phyloP scores from a whole-genome alignment of 1,139 yeast species.

The Pichia cactophila region DNA sequence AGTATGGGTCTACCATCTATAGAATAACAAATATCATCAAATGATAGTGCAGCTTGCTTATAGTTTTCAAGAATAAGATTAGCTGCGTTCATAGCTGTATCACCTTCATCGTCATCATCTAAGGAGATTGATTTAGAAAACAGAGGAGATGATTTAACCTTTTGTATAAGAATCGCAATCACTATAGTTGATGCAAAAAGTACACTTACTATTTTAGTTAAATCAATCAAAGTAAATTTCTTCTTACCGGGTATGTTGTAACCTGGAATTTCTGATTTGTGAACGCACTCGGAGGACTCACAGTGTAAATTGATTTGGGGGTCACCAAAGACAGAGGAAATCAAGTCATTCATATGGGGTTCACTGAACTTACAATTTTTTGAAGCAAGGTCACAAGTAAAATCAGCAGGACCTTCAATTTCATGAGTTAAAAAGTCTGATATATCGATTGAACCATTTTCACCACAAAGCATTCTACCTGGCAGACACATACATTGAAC shows the following conservation, averaged over 20 bases:
- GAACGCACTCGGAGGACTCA: slow-evolving; percentile 83
- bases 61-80: slow-evolving; percentile 42
- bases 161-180: slow-evolving; percentile 40
- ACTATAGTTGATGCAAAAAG: slow-evolving; percentile 33
- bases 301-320: slow-evolving; percentile 77
- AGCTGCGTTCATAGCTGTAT: slow-evolving; percentile 24
- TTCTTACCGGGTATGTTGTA: slow-evolving; percentile 61
- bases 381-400: slow-evolving; percentile 61
- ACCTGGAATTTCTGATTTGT: slow-evolving; percentile 89
- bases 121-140: slow-evolving; percentile 31
- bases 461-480: slow-evolving; percentile 89
- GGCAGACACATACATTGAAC: slow-evolving; percentile 85
- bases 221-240: slow-evolving; percentile 34
- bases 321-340: slow-evolving; percentile 87
- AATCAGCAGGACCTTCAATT: slow-evolving; percentile 88
- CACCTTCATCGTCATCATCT: slow-evolving; percentile 29
- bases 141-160: slow-evolving; percentile 57
- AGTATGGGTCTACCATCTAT: slow-evolving; percentile 53
- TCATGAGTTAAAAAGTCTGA: slow-evolving; percentile 88
- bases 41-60: slow-evolving; percentile 71
- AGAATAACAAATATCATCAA: slow-evolving; percentile 60
- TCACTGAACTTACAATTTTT: slow-evolving; percentile 75
- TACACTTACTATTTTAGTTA: slow-evolving; percentile 43
- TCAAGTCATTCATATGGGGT: slow-evolving; percentile 92
- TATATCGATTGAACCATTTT: slow-evolving; percentile 87